Base-by-base conservation (phyloP, 441 rosid genomes). In the Hura crepitans region DNA sequence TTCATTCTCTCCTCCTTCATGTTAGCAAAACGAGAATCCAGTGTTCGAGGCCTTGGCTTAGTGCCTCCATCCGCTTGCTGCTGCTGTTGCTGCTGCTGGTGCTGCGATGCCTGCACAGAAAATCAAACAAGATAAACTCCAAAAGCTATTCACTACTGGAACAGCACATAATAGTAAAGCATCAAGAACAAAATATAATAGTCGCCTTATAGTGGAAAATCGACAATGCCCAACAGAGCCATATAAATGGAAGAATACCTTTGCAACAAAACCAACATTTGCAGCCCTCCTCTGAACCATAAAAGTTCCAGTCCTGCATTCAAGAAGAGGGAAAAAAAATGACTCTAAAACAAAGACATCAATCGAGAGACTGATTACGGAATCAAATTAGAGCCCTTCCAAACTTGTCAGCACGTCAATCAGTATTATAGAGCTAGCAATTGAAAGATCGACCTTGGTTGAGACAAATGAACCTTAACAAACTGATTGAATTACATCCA, bases 1-100 rank as follows among this genome's bases (percentile, higher is more conserved):
- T 65, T 84, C 89, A 78, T 81, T 72, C 97, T 83, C 85, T 87
- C 87, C 80, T 91, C 86, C 82, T 83, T 89, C 91, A 91, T 85
- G 79, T 73, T 83, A 31, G 94, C 94, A 83, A 89, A 91, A 43
- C 86, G 81, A 0, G 96, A 91, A 74, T 93, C 98, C 72, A 93
- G 82, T 25, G 98, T 91, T 75, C 85, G 82, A 60, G 93, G 85
- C 86, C 81, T 83, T 75, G 83, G 88, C 59, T 72, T 83, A 23
- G 81, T 61, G 39, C 72, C 79, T 35, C 65, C 82, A 70, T 81
- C 84, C 51, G 74, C 81, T 71, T 77, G 85, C 10, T 69, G 79
- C 25, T 73, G 77, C n/a, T n/a, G n/a, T n/a, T n/a, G n/a, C n/a
- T n/a, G n/a, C n/a, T n/a, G n/a, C n/a, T n/a, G n/a, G n/a, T n/a